A percentile compares a stretch with the other conserved stretches of the same genome.
These are phyloP conservation scores for Sporothrix schenckii DNA, from an alignment of 2,329 filamentous ascomycete species.

Conservation along the genomic window DNA sequence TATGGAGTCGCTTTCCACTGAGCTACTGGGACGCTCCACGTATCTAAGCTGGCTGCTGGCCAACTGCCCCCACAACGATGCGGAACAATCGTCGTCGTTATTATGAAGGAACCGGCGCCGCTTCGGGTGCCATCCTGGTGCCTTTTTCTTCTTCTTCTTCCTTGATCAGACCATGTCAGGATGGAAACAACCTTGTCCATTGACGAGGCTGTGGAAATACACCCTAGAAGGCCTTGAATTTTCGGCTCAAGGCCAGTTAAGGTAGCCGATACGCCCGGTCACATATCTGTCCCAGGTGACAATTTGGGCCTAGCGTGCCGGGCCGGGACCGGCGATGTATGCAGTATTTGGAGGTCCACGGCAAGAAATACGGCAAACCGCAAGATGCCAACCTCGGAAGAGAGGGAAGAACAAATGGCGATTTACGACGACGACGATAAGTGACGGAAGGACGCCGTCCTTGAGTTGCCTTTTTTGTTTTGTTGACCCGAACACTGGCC, in stretches of 20 bases:
- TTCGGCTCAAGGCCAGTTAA: slow-evolving; percentile 1
- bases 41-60: neutral
- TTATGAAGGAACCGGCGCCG: slow-evolving; percentile 18
- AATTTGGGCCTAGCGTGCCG: neutral
- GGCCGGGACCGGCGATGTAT: slow-evolving; percentile 1
- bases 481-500: neutral
- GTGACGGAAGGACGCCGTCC: neutral
- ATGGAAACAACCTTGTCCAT: neutral
- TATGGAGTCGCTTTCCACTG: neutral
- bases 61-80: neutral
- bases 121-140: slow-evolving; percentile 5
- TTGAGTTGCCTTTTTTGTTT: neutral
- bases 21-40: neutral
- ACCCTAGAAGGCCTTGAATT: neutral
- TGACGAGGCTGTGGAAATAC: neutral
- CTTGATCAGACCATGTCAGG: neutral
- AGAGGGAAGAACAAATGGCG: neutral
- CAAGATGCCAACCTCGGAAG: slow-evolving; percentile 21
- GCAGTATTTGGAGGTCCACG: neutral
- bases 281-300: neutral
- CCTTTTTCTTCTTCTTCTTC: neutral
- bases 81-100: slow-evolving; percentile 21
- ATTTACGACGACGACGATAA: neutral
- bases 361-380: slow-evolving; percentile 9
- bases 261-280: slow-evolving; percentile 13